Base-by-base conservation (phyloP, 768 basidiomycete genomes). In the Tricholoma saponaceum region DNA sequence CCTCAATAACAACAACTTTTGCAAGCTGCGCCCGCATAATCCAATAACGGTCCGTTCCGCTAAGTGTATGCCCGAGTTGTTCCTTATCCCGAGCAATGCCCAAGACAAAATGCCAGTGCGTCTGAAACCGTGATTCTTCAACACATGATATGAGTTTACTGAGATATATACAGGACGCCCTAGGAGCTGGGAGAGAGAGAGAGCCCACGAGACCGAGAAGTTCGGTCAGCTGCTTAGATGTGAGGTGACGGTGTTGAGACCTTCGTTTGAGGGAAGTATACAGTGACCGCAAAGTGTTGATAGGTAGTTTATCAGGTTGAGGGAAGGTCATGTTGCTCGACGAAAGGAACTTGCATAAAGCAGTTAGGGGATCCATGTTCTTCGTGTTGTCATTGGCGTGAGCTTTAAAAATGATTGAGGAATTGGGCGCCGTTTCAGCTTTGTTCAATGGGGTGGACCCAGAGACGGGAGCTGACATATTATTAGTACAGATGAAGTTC, bases 31-130 rank as follows among this genome's bases (percentile, higher is more conserved):
- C 79, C 32, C 71, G 78, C 80, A 88, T 81, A 49, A 82, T 65
- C 86, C 86, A 89, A 67, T 82, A 88, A 50, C 76, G 74, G 64
- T 88, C 85, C n/a, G 77, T 72, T 43, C 72, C 68, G 14, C 63
- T 66, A 41, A 80, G 63, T 8, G 57, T 14, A 56, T 72, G 66
- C 35, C 69, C 71, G n/a, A 70, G 57, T 33, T 47, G 55, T 35
- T 66, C 61, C 67, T 85, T 86, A 63, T 80, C 78, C 33, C 64
- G 67, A 8, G 73, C 75, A 10, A 87, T 62, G 52, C 74, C 70
- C 46, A 76, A 50, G 10, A 86, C 67, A 51, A 84, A 75, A 14
- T 71, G 39, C 86, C 85, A 87, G 63, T 81, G 76, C 6, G 70
- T 64, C 47, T 67, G 66, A 35, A 58, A 55, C 1, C 18, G 53